These are phyloP conservation scores for Endothia cerciana DNA, from an alignment of 2,329 filamentous ascomycete genomes.

Conservation along the genomic window DNA sequence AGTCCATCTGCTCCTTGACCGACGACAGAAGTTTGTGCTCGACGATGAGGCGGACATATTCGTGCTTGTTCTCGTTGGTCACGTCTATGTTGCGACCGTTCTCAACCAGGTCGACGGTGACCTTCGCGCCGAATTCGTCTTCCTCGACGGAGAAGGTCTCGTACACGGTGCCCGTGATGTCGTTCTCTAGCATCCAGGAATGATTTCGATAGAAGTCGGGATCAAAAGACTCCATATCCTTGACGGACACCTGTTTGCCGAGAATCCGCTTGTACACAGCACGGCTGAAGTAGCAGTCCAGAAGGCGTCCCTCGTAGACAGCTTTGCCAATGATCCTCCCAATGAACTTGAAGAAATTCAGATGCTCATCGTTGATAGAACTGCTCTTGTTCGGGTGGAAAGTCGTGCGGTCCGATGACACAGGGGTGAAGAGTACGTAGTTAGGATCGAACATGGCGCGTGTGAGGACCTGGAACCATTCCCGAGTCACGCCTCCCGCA, in stretches of 20 bases:
- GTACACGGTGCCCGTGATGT: conserved; percentile 96
- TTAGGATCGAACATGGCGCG: conserved; percentile 99
- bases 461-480: conserved; percentile 98
- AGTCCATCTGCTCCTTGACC: conserved; percentile 90
- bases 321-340: conserved; percentile 98
- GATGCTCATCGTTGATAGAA: conserved; percentile 90
- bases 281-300: conserved; percentile 98
- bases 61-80: conserved; percentile 97
- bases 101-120: conserved; percentile 82
- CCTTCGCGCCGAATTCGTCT: conserved; percentile 89
- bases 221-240: conserved; percentile 99
- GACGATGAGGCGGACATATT: conserved; percentile 92
- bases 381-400: conserved; percentile 98
- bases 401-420: conserved; percentile 94
- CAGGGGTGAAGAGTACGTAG: conserved; percentile 94
- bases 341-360: conserved; percentile 99
- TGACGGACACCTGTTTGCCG: conserved; percentile 92
- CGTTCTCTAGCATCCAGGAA: conserved; percentile 97
- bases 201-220: conserved; percentile 99
- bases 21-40: conserved; percentile 92
- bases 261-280: conserved; percentile 98
- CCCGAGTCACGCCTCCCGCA: conserved; percentile 93
- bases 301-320: conserved; percentile 90
- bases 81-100: conserved; percentile 91
- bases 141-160: conserved; percentile 95